These are phyloP conservation scores for Podospora pseudocomata DNA, from an alignment of 495 filamentous ascomycete species.

Conservation along the genomic window DNA sequence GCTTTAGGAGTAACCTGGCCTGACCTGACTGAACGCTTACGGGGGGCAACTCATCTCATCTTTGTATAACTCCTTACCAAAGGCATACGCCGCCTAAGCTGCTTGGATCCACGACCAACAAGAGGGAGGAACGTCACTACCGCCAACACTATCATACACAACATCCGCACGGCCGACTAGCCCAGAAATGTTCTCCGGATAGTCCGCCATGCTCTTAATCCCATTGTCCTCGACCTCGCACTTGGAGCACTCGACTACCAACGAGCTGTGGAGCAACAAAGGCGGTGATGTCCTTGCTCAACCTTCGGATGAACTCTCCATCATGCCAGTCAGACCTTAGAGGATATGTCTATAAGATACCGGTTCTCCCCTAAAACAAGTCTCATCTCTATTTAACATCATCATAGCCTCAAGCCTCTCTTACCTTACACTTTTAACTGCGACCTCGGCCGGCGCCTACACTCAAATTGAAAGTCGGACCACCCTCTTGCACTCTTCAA, in stretches of 20 bases:
- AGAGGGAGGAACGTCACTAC: not conserved
- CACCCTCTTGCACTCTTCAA: conserved; percentile 13
- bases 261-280: not conserved
- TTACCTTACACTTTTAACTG: not conserved
- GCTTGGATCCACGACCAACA: not conserved
- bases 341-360: not conserved
- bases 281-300: not conserved
- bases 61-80: too few relatives aligned
- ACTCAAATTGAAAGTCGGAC: not conserved
- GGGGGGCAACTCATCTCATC: too few relatives aligned
- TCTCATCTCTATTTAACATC: not conserved
- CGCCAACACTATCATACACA: not conserved
- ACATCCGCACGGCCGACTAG: not conserved
- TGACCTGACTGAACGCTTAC: too few relatives aligned
- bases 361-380: not conserved
- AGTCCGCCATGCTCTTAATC: not conserved
- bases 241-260: not conserved
- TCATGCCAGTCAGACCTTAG: not conserved
- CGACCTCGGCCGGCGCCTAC: not conserved
- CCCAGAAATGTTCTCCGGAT: not conserved
- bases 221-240: not conserved
- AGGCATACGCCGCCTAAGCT: too few relatives aligned
- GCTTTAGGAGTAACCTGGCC: too few relatives aligned
- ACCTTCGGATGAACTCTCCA: not conserved
- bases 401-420: not conserved